These are phyloP conservation scores for Xylaria venustula DNA, from an alignment of 495 filamentous ascomycete genomes.

Conservation along the genomic window DNA sequence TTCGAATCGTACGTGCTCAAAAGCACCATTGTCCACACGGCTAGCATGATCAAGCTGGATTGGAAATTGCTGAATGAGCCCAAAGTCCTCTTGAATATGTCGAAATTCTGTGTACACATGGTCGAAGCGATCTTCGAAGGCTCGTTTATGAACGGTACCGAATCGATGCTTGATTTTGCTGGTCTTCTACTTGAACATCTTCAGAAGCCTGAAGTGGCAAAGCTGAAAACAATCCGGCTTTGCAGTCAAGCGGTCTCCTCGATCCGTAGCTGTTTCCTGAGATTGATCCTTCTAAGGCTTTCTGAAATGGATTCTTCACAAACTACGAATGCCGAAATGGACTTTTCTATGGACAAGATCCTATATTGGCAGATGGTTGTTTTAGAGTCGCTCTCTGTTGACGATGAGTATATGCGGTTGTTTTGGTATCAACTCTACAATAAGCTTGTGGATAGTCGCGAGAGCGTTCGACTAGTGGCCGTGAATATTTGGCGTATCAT, in stretches of 20 bases:
- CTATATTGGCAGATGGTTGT: conserved; percentile 94
- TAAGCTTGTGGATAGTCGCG: conserved; percentile 65
- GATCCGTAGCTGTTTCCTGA: conserved; percentile 72
- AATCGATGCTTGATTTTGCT: conserved; percentile 80
- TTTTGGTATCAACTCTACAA: conserved; percentile 89
- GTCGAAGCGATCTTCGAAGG: conserved; percentile 91
- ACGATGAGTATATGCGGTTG: conserved; percentile 73
- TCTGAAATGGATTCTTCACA: conserved; percentile 74
- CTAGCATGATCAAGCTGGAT: conserved; percentile 66
- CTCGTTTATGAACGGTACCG: conserved; percentile 87
- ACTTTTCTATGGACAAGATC: conserved; percentile 74
- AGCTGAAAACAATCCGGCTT: conserved; percentile 79
- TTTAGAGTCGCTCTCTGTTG: conserved; percentile 69
- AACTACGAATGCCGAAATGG: conserved; percentile 54
- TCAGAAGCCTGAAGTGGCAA: conserved; percentile 77
- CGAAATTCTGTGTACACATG: conserved; percentile 74
- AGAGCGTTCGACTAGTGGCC: conserved; percentile 69
- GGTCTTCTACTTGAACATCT: conserved; percentile 83
- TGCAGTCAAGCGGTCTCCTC: conserved; percentile 75
- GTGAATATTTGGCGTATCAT: conserved; percentile 86
- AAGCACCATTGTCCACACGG: conserved; percentile 68
- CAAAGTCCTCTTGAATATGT: conserved; percentile 79
- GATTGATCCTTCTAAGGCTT: conserved; percentile 72
- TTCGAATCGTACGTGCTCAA: conserved; percentile 88
- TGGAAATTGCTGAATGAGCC: conserved; percentile 75